Conservation (phyloP, 257 asterid genomes). For the Salvia rosmarinus region DNA sequence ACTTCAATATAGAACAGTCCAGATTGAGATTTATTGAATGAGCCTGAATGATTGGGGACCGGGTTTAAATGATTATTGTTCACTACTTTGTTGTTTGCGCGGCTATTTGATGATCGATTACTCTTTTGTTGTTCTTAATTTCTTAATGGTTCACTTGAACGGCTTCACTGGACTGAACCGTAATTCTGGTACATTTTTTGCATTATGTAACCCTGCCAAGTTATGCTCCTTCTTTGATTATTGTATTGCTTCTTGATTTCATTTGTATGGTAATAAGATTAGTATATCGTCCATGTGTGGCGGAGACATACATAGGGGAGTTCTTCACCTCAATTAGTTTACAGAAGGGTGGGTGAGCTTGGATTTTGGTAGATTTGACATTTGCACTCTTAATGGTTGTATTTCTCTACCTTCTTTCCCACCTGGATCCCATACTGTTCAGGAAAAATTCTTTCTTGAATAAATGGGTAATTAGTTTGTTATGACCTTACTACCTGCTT, state of each 20-base stretch:
- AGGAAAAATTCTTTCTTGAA: background rate
- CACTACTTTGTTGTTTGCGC: slow-evolving; percentile 20
- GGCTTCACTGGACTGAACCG: slow-evolving; percentile 16
- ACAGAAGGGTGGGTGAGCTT: slow-evolving; percentile 31
- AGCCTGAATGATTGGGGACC: slow-evolving; percentile 11
- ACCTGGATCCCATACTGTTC: slow-evolving; percentile 12
- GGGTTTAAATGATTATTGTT: slow-evolving; percentile 11
- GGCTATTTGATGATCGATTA: slow-evolving; percentile 25
- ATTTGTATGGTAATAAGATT: background rate
- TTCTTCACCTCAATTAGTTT: slow-evolving; percentile 14
- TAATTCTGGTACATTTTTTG: slow-evolving; percentile 22
- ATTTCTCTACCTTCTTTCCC: slow-evolving; percentile 14
- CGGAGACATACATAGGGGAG: background rate
- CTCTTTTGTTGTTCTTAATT: slow-evolving; percentile 22
- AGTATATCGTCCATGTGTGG: background rate
- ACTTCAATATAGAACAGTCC: background rate
- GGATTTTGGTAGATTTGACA: slow-evolving; percentile 31
- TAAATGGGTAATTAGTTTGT: slow-evolving; percentile 20
- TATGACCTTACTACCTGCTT: slow-evolving; percentile 21
- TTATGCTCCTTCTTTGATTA: background rate
- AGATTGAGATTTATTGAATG: background rate
- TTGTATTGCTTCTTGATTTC: background rate
- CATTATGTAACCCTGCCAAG: background rate
- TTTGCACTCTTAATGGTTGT: slow-evolving; percentile 20
- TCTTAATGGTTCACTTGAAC: slow-evolving; percentile 33